Evolutionary conservation across 2,329 filamentous ascomycete species (phyloP).

Genomic region (Graphilbum fragrans): DNA sequence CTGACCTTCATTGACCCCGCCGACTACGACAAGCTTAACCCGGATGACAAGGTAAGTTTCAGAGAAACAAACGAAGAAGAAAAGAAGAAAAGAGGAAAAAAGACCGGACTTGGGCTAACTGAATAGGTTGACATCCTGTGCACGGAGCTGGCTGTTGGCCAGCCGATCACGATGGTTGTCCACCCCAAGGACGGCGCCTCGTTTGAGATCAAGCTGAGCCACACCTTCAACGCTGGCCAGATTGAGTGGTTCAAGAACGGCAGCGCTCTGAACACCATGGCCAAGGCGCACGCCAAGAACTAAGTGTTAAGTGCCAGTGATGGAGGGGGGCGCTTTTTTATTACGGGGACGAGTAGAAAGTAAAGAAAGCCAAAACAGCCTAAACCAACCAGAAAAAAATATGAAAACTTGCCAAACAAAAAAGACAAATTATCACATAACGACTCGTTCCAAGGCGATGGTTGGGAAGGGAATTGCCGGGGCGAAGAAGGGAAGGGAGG

Average conservation of each 20-base stretch:
- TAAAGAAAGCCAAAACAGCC: background rate
- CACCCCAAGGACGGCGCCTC: constrained; percentile 77
- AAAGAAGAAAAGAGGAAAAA: background rate
- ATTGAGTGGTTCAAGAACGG: constrained; percentile 99
- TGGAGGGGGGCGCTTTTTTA: background rate
- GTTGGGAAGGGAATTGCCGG: too few species aligned
- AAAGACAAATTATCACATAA: too few species aligned
- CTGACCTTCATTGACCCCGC: constrained; percentile 88
- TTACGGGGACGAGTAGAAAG: background rate
- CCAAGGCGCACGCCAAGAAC: constrained; percentile 39
- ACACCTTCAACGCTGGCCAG: constrained; percentile 98
- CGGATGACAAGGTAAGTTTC: constrained; percentile 69
- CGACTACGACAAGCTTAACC: constrained; percentile 95
- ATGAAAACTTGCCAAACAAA: background rate
- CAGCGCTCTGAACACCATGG: constrained; percentile 96
- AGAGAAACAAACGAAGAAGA: background rate
- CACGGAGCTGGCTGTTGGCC: constrained; percentile 82
- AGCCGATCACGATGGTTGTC: constrained; percentile 83
- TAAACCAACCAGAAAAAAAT: background rate
- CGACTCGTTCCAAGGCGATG: too few species aligned
- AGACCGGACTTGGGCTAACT: background rate
- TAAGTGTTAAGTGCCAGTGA: background rate
- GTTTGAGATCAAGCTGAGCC: constrained; percentile 74
- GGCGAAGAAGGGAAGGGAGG: too few species aligned
- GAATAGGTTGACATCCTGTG: constrained; percentile 62